Evolutionary conservation across 2,329 filamentous ascomycete species (phyloP).

Genomic region (Scopulariopsis brevicaulis): DNA sequence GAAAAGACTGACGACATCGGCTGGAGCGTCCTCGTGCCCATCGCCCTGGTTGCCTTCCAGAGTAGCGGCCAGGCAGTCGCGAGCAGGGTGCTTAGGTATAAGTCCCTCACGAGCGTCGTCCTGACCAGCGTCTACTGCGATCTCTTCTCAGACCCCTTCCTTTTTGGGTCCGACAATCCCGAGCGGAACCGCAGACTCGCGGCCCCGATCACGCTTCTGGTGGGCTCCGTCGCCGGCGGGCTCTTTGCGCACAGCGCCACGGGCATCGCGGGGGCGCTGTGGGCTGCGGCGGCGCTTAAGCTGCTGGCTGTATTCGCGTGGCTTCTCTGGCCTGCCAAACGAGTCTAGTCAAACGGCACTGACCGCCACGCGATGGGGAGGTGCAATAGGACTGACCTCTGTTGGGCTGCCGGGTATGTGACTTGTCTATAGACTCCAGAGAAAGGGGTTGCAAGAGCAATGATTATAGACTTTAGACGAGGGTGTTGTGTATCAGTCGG

Average conservation of each 20-base stretch:
- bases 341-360: neutral
- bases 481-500: no score
- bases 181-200: conserved; percentile 38
- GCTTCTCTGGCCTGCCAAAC: conserved; percentile 46
- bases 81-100: conserved; percentile 57
- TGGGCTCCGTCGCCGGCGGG: conserved; percentile 38
- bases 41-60: conserved; percentile 64
- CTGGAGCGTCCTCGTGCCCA: conserved; percentile 53
- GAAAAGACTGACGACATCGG: conserved; percentile 28
- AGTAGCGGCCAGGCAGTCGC: conserved; percentile 69
- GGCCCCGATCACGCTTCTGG: conserved; percentile 35
- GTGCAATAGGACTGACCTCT: no score
- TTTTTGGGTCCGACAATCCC: conserved; percentile 31
- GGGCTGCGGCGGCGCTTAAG: conserved; percentile 49
- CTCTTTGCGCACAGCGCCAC: conserved; percentile 32
- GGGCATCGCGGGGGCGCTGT: conserved; percentile 42
- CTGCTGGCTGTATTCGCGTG: conserved; percentile 42
- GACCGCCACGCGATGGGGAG: no score
- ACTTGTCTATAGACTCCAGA: no score
- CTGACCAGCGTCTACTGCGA: conserved; percentile 77
- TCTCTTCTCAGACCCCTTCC: conserved; percentile 53
- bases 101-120: conserved; percentile 65
- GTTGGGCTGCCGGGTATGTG: no score
- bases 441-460: no score
- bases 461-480: no score